A percentile compares a stretch with the other conserved stretches of the same genome.
phyloP scores from a whole-genome alignment of 768 basidiomycete species.

The Peribolospora kevripleyi region DNA sequence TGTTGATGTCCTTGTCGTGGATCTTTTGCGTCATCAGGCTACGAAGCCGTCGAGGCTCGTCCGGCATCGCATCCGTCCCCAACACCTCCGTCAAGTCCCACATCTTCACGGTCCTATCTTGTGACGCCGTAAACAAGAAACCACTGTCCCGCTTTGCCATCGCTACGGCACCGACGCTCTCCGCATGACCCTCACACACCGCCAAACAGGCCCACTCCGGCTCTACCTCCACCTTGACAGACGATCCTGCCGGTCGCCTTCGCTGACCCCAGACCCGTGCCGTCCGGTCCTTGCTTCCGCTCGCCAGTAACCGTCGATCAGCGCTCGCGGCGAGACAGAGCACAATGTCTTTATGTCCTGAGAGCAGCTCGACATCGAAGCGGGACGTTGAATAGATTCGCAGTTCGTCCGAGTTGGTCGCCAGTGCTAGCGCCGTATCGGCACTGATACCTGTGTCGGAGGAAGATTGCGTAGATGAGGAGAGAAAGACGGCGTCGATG shows the following conservation, averaged over 20 bases:
- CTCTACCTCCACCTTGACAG: conserved; percentile 10
- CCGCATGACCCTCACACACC: conserved; percentile 76
- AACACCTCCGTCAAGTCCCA: conserved; percentile 46
- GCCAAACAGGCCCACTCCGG: conserved; percentile 49
- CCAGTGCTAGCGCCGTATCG: conserved; percentile 65
- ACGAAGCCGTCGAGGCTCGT: conserved; percentile 10
- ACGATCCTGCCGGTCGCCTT: conserved; percentile 15
- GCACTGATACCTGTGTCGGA: conserved; percentile 8
- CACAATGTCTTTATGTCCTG: conserved; percentile 78
- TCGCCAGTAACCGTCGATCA: conserved; percentile 50
- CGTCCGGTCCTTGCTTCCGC: conserved; percentile 76
- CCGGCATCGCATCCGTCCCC: conserved; percentile 16
- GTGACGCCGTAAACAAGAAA: conserved; percentile 85
- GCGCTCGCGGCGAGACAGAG: conserved; percentile 49
- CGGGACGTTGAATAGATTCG: conserved; percentile 56
- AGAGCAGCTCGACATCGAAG: conserved; percentile 60
- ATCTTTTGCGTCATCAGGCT: conserved; percentile 68
- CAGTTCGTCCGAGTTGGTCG: conserved; percentile 92
- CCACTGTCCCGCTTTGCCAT: conserved; percentile 34
- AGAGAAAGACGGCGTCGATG: conserved; percentile 63
- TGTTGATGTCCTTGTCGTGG: conserved; percentile 97
- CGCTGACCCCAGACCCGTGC: conserved; percentile 53
- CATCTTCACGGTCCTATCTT: conserved; percentile 94
- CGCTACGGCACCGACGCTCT: conserved; percentile 73
- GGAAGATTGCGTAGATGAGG: conserved; percentile 19